phyloP scores from a whole-genome alignment of 169 alveolate genomes.

The Eimeria brunetti region DNA sequence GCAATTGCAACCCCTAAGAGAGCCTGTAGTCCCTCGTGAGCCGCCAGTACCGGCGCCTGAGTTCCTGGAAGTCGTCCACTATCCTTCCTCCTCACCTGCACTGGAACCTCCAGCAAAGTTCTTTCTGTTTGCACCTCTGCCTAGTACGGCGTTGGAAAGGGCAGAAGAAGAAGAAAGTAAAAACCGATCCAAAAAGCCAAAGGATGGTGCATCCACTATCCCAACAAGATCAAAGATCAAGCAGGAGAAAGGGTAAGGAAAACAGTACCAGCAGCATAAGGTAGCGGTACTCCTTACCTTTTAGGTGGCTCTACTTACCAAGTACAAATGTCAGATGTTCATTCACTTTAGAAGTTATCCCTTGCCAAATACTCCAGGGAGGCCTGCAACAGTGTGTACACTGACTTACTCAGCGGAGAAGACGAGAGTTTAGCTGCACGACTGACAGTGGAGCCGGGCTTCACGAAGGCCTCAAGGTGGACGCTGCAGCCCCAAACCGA shows the following conservation, averaged over 20 bases:
- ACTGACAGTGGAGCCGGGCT: conserved; percentile 62
- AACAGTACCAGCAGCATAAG: conserved; percentile 42
- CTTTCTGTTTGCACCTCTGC: conserved; percentile 37
- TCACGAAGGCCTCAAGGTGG: conserved; percentile 63
- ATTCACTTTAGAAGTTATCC: background rate
- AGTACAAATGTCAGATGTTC: background rate
- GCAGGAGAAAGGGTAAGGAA: conserved; percentile 86
- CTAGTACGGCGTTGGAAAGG: conserved; percentile 76
- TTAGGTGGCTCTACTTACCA: background rate
- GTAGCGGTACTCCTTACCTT: background rate
- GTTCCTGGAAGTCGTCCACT: conserved; percentile 60
- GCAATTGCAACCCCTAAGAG: conserved; percentile 22
- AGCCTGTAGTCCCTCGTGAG: conserved; percentile 66
- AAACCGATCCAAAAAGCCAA: conserved; percentile 40
- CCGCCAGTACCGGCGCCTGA: conserved; percentile 76
- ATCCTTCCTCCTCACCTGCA: conserved; percentile 43
- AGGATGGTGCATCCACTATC: background rate
- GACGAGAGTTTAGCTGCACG: conserved; percentile 35
- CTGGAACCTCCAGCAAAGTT: conserved; percentile 47
- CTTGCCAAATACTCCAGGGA: background rate
- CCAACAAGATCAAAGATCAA: conserved; percentile 83
- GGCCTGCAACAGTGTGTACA: background rate
- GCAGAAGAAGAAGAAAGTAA: conserved; percentile 8
- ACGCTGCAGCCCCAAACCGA: conserved; percentile 63
- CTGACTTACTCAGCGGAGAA: conserved; percentile 54